Evolutionary conservation across 2,329 filamentous ascomycete species (phyloP), one percentile per base, ranked within the genome.

Genomic region (Arachnomyces sp.): DNA sequence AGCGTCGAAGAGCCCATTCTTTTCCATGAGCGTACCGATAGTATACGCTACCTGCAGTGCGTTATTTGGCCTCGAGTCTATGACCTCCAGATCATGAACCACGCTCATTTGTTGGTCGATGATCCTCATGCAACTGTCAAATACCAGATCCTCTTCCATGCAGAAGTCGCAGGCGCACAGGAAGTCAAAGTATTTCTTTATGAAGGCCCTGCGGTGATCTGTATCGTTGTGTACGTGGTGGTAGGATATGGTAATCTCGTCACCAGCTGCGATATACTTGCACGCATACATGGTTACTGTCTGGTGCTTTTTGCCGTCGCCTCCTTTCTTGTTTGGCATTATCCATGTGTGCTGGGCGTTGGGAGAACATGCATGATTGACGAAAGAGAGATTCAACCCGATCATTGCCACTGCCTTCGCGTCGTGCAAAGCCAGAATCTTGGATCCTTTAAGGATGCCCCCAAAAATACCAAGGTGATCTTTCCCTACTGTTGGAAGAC

Each of bases 161-260:
- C 57, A 60, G 3, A 28, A 17, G 3, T 44, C 30, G 43, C 58
- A 60, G 11, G 17, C 29, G 36, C 57, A 60, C 2, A 46, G 29
- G 38, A 57, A 60, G 1, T 42, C 47, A 36, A 47, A 53, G 2
- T 38, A 34, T 1, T 38, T 20, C n/a, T 33, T 30, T 9, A 47
- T 42, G 12, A 42, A 31, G 2, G 42, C 15, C 30, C 43, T 49
- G 12, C 55, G 48, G 16, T 12, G 13, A 5, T 31, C 31, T 6
- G 13, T 12, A 1, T 33, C 35, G 7, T 45, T 34, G 11, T 38
- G 39, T 1, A 43, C 28, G 14, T 44, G 36, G 3, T 43, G 35
- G 36, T 57, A 58, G 1, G 49, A 28, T 29, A 53, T 39, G 2
- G 49, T 54, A 30, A 60, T 48, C 34, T 61, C 55, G 14, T 51